Base-by-base conservation (phyloP, 768 basidiomycete species). In the Floccularia luteovirens region DNA sequence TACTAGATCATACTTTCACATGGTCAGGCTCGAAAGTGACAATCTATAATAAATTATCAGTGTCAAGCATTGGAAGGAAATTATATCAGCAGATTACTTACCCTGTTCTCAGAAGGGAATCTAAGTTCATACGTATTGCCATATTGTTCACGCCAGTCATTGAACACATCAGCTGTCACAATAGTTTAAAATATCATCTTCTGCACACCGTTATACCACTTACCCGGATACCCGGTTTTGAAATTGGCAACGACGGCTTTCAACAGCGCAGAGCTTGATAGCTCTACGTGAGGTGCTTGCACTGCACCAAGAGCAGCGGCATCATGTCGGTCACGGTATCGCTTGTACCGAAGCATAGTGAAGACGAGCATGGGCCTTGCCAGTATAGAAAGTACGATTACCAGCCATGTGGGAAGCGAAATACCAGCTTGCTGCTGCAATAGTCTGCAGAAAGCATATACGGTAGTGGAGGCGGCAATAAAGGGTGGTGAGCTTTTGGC, bases 11-110 rank as follows among this genome's bases (percentile, higher is more conserved):
- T 35, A 56, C 61, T 50, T 70, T 71, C 31, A 71, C 50, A 44
- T 69, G 53, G 36, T 62, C 60, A 5, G 69, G 68, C 43, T 69
- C 61, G 32, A 51, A 38, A 4, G 57, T 62, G 37, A 60, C 41
- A 24, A 64, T 45, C 56, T 62, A 32, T 30, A 27, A 6, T 1
- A n/a, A 22, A 30, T 22, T 11, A 39, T 42, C 19, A 38, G 12
- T 21, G 19, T 12, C 2, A 4, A 25, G n/a, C n/a, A n/a, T n/a
- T n/a, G n/a, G n/a, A n/a, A n/a, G n/a, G n/a, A n/a, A n/a, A n/a
- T n/a, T n/a, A n/a, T n/a, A n/a, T n/a, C n/a, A n/a, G n/a, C n/a
- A n/a, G n/a, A n/a, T n/a, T 13, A 41, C 49, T 19, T 44, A 60
- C 62, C 41, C 59, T 45, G 28, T 55, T 43, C 38, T 64, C 59